Evolutionary conservation across 1,284 basidiomycete species (phyloP), one percentile per base, ranked within the genome.

Genomic region (Ustilago nuda): DNA sequence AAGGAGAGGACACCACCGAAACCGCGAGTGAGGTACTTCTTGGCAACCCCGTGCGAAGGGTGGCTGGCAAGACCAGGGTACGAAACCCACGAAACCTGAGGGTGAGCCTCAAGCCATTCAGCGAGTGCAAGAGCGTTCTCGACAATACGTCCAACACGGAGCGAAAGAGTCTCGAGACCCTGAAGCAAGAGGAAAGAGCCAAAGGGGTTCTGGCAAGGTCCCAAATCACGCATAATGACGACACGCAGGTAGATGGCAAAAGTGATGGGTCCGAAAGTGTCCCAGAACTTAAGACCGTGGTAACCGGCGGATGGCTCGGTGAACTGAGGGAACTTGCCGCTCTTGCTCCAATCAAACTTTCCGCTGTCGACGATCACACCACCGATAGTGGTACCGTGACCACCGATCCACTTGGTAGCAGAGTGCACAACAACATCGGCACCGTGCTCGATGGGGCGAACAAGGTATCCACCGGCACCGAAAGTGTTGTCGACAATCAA

Each of bases 401-500:
- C 93, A 35, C 93, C 92, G 58, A 95, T 94, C 94, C 94, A 95
- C 85, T 95, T 95, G 4, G 93, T 94, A 0, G 93, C 93, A 67
- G 91, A 92, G 87, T 94, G 92, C 8, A 94, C 92, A 89, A 95
- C 89, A 65, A 95, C 92, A 82, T 95, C 92, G 50, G 93, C 93
- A 32, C 94, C 94, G 73, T 91, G 89, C 32, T 92, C 89, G 65
- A 94, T 91, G 11, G 94, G 93, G 4, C 89, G 88, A 61, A 92
- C 86, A 41, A 93, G 88, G 82, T 92, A 93, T 17, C 92, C 91
- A 79, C 92, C 93, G 86, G 93, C 91, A 72, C 94, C 94, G 79
- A 95, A 94, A 0, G 93, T 95, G 87, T 95, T 95, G 86, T 95
- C 94, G 0, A 95, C 93, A 33, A 94, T 90, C 48, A 94, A 87